Base-by-base conservation (phyloP, 2,329 filamentous ascomycete genomes). In the Diplocarpon mali region DNA sequence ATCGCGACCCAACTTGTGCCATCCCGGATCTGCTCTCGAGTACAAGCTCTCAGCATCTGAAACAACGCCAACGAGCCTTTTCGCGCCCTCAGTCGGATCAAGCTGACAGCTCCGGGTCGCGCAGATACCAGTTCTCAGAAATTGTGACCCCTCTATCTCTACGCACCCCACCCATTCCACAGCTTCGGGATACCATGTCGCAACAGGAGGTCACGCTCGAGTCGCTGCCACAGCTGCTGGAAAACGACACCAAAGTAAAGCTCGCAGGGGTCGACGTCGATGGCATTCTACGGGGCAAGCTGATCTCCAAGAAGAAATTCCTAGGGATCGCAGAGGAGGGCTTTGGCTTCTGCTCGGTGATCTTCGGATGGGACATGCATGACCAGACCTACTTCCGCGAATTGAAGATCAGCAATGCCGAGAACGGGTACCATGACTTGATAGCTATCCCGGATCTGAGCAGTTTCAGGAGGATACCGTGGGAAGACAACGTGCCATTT, bases 291-390 rank as follows among this genome's bases (percentile, higher is more conserved):
- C 85, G 88, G 45, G 88, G 88, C 56, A 95, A 95, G 68, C 74
- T 95, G 50, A 80, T 95, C 66, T 86, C 86, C 57, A 94, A 94
- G 72, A 83, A 82, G 62, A 95, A 95, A 68, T 95, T 95, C 65
- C 69, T 95, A 31, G 86, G 84, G 27, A 76, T 95, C 42, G 82
- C 81, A n/a, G 66, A 76, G 35, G 74, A 78, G 36, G 89, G 88
- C 41, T 95, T 95, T 57, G 89, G 88, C 43, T 95, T 95, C 71
- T 95, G 89, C 70, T 92, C 85, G 15, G 87, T 95, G 54, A 79
- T 95, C 53, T 95, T 94, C 59, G 88, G 89, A 62, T 95, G 89
- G 89, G 88, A 95, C 65, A 94, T 95, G 86, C 88, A 95, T 65
- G 89, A 95, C 60, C 73, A 79, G 68, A 93, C 86, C 10, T 95